A percentile compares a stretch with the other conserved stretches of the same genome.
Conservation (phyloP, 169 alveolate genomes). For the Plasmodium ovale region DNA sequence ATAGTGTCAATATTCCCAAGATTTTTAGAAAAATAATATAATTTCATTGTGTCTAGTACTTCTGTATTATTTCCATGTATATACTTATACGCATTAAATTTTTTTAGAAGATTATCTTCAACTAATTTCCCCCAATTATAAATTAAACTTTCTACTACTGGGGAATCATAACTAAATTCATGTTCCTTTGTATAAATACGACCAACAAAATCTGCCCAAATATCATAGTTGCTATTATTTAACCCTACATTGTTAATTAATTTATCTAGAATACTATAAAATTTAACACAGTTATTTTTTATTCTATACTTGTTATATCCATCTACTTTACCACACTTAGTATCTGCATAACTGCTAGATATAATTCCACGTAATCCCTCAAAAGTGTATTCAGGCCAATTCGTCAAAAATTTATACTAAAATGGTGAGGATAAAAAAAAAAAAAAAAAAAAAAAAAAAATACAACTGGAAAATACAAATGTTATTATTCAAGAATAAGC, state of each 20-base stretch:
- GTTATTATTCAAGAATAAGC: too few species aligned
- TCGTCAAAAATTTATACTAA: neutral
- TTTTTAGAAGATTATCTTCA: slow-evolving; percentile 4
- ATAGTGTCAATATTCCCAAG: neutral
- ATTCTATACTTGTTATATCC: neutral
- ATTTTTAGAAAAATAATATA: neutral
- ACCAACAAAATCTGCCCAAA: neutral
- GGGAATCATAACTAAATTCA: neutral
- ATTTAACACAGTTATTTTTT: neutral
- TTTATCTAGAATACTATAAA: slow-evolving; percentile 6
- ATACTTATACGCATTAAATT: slow-evolving; percentile 6
- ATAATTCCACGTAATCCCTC: neutral
- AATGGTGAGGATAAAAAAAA: neutral
- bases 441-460: too few species aligned
- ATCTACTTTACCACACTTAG: neutral
- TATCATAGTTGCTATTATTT: neutral
- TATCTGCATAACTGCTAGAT: neutral
- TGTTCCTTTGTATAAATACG: neutral
- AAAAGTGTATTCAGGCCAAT: slow-evolving; percentile 12
- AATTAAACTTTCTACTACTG: neutral
- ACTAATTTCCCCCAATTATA: neutral
- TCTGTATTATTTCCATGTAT: neutral
- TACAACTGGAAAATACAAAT: too few species aligned
- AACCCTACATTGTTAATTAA: neutral
- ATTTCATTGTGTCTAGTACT: neutral